phyloP scores from a whole-genome alignment of 768 basidiomycete species.

The Mycena leptocephala region DNA sequence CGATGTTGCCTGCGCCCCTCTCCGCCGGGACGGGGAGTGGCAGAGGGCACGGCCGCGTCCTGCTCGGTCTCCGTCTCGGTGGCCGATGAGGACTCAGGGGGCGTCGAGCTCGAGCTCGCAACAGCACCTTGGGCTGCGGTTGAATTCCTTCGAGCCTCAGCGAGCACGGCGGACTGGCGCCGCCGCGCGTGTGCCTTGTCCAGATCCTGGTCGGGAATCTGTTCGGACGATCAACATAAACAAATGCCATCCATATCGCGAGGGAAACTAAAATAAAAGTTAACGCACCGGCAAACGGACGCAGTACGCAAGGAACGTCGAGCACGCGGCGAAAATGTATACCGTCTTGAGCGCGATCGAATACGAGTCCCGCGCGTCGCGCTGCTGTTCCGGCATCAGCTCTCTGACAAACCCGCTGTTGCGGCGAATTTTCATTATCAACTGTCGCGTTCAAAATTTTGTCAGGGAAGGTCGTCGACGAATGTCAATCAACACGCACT shows the following conservation, averaged over 20 bases:
- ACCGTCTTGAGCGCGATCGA: slow-evolving; percentile 73
- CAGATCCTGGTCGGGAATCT: slow-evolving; percentile 36
- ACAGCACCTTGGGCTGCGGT: background rate
- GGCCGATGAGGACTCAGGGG: background rate
- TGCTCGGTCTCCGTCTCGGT: slow-evolving; percentile 13
- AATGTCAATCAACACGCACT: slow-evolving; percentile 50
- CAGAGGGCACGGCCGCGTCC: slow-evolving; percentile 11
- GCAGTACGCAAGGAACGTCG: slow-evolving; percentile 72
- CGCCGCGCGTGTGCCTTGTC: slow-evolving; percentile 22
- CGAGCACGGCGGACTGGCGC: background rate
- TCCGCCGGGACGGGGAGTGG: background rate
- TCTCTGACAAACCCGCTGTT: slow-evolving; percentile 68
- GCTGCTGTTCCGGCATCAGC: slow-evolving; percentile 68
- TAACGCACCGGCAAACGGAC: slow-evolving; percentile 73
- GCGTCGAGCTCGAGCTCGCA: slow-evolving; percentile 20
- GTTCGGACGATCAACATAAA: background rate
- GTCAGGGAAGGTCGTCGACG: slow-evolving; percentile 57
- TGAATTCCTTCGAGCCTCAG: background rate
- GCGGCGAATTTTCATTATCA: slow-evolving; percentile 74
- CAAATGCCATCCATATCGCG: no score
- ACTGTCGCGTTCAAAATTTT: slow-evolving; percentile 47
- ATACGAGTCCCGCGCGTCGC: slow-evolving; percentile 74
- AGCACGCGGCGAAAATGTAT: slow-evolving; percentile 74
- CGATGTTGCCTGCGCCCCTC: slow-evolving; percentile 40
- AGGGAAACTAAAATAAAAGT: background rate